Percentiles rank a stretch among this genome's conserved stretches.
Evolutionary conservation across 306 rosid genomes (phyloP).

Genomic region (Vicia sativa): DNA sequence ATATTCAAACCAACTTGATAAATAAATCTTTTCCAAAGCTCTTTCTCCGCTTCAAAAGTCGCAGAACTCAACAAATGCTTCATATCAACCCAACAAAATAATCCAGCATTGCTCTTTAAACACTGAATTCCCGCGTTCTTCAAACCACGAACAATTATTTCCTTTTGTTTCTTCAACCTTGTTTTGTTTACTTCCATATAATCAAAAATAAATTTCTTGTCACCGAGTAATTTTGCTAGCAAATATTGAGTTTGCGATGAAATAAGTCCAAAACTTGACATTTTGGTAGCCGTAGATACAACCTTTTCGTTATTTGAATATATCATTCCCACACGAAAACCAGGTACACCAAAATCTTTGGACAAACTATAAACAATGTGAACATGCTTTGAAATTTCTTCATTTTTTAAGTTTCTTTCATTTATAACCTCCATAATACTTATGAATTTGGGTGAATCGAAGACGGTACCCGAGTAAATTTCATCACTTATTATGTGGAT

Average conservation of each 20-base stretch:
- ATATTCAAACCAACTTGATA: conserved; percentile 63
- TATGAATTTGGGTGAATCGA: conserved; percentile 50
- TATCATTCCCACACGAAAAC: conserved; percentile 81
- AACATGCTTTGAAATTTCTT: conserved; percentile 35
- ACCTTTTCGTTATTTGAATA: conserved; percentile 60
- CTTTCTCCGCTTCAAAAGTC: conserved; percentile 74
- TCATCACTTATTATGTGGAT: conserved; percentile 82
- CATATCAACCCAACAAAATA: conserved; percentile 96
- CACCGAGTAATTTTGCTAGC: conserved; percentile 55
- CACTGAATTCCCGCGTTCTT: conserved; percentile 57
- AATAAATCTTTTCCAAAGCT: conserved; percentile 70
- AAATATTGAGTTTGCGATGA: conserved; percentile 80
- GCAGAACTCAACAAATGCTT: conserved; percentile 47
- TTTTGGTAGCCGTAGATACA: conserved; percentile 71
- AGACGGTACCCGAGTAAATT: conserved; percentile 78
- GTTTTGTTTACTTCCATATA: conserved; percentile 50
- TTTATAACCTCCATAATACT: conserved; percentile 54
- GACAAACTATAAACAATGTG: conserved; percentile 82
- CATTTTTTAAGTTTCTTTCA: conserved; percentile 10
- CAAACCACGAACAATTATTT: conserved; percentile 55
- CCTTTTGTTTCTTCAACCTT: conserved; percentile 54
- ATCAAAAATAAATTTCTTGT: conserved; percentile 46
- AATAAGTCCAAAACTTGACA: conserved; percentile 90
- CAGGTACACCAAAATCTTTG: conserved; percentile 73
- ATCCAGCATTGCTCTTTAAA: conserved; percentile 69